phyloP scores from a whole-genome alignment of 2,329 filamentous ascomycete genomes.

The Dactylonectria macrodidyma region DNA sequence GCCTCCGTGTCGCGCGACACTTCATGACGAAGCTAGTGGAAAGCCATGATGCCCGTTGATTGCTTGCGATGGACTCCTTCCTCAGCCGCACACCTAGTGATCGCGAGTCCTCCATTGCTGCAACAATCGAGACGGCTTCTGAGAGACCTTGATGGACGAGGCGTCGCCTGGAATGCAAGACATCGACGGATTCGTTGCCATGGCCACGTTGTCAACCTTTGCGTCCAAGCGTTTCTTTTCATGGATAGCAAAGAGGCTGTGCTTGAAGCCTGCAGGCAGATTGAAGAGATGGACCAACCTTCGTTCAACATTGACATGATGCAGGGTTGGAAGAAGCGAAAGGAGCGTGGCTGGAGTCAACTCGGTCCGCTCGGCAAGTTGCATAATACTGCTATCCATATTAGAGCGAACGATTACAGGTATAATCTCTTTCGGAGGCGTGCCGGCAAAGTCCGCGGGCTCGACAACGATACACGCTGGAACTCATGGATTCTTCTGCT shows the following conservation, averaged over 20 bases:
- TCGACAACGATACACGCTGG: constrained; percentile 8
- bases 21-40: no score
- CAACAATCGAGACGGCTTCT: no score
- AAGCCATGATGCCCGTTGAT: no score
- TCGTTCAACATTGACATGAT: background rate
- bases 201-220: background rate
- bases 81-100: no score
- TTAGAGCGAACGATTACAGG: constrained; percentile 1
- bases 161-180: background rate
- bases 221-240: constrained; percentile 1
- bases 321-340: background rate
- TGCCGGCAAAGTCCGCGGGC: background rate
- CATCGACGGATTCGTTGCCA: background rate
- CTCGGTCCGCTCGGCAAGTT: constrained; percentile 1
- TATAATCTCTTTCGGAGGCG: constrained; percentile 3
- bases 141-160: no score
- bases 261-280: background rate
- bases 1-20: no score
- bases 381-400: background rate
- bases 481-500: constrained; percentile 6
- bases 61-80: no score
- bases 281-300: background rate
- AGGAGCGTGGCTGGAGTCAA: background rate
- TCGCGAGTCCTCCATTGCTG: no score
- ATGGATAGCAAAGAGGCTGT: constrained; percentile 6